Percentiles rank a stretch among this genome's conserved stretches.
These are phyloP conservation scores for Aspergillus nidulans DNA, from an alignment of 495 filamentous ascomycete species.

Conservation along the genomic window DNA sequence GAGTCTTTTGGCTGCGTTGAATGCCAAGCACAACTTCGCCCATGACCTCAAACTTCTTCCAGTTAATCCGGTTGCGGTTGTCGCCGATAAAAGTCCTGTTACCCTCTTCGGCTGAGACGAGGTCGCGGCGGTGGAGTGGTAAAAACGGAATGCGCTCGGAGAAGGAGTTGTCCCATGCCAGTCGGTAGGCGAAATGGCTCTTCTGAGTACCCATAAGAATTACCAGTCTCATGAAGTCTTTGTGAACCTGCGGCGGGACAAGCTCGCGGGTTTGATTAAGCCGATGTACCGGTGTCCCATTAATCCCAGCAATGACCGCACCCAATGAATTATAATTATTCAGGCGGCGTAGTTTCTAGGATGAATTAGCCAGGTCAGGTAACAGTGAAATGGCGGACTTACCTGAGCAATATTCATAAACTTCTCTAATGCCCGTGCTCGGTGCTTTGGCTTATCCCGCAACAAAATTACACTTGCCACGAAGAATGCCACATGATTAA, in stretches of 20 bases:
- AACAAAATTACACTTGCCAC: slow-evolving; percentile 88
- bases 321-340: slow-evolving; percentile 98
- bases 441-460: slow-evolving; percentile 93
- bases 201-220: slow-evolving; percentile 90
- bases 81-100: slow-evolving; percentile 81
- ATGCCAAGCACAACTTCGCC: slow-evolving; percentile 86
- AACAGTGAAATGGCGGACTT: slow-evolving; percentile 13
- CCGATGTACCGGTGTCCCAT: slow-evolving; percentile 82
- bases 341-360: slow-evolving; percentile 71
- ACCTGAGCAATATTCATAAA: slow-evolving; percentile 79
- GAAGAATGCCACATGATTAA: slow-evolving; percentile 92
- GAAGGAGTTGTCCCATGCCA: slow-evolving; percentile 94
- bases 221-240: slow-evolving; percentile 81
- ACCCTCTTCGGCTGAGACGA: slow-evolving; percentile 88
- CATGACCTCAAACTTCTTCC: slow-evolving; percentile 97
- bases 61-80: slow-evolving; percentile 77
- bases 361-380: not conserved
- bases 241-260: slow-evolving; percentile 63
- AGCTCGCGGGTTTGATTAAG: slow-evolving; percentile 74
- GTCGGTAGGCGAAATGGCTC: slow-evolving; percentile 86
- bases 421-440: slow-evolving; percentile 84
- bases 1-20: slow-evolving; percentile 81
- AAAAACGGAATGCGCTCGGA: slow-evolving; percentile 88
- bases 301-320: slow-evolving; percentile 88
- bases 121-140: slow-evolving; percentile 82